These are phyloP conservation scores for Delonix regia DNA, from an alignment of 306 rosid genomes.

Conservation along the genomic window DNA sequence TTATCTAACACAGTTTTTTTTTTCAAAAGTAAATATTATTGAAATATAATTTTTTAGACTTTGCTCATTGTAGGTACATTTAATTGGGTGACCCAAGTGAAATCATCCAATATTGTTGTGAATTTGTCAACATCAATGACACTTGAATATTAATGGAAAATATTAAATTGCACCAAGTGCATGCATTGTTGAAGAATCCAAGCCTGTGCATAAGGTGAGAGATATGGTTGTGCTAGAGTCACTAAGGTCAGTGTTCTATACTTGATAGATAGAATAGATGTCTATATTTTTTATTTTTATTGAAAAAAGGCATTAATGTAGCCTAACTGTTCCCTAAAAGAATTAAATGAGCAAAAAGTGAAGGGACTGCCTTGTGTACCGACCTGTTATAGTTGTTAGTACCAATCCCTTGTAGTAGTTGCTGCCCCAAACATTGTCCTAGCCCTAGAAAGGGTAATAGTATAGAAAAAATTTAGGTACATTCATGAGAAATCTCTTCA, in stretches of 20 bases:
- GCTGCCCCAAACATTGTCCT: not conserved
- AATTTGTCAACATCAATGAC: slow-evolving; percentile 39
- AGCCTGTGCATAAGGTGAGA: not conserved
- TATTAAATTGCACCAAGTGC: not conserved
- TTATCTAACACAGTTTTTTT: no score
- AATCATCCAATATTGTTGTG: not conserved
- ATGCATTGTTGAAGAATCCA: not conserved
- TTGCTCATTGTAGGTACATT: no score
- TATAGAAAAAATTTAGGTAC: no score
- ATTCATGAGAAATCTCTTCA: no score
- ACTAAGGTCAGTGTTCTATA: not conserved
- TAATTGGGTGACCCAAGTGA: no score
- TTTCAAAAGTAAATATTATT: no score
- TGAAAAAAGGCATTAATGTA: not conserved
- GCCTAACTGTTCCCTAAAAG: not conserved
- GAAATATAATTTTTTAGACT: no score
- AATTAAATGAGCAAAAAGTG: not conserved
- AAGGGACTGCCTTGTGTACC: not conserved
- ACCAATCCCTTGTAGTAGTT: not conserved
- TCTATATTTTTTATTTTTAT: not conserved
- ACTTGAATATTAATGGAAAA: not conserved
- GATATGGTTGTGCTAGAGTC: not conserved
- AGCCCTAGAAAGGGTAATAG: no score
- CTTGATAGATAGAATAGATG: not conserved
- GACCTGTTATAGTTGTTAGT: not conserved